Evolutionary conservation across 2,329 filamentous ascomycete genomes (phyloP).

Genomic region (Aspergillus hiratsukae): DNA sequence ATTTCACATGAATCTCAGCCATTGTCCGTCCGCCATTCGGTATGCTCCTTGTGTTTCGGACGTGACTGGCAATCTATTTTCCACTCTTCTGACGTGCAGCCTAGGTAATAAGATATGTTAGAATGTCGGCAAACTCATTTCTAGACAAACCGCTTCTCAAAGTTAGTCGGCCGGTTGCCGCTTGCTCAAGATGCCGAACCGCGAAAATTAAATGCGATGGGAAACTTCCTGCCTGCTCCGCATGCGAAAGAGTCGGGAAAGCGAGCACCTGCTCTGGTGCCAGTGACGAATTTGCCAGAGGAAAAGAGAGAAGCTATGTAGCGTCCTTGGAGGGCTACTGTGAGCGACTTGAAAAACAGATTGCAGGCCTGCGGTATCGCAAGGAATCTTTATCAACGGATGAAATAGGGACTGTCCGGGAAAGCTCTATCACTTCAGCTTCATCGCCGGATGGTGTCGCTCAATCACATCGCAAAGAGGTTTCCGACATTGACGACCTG

Average conservation of each 20-base stretch:
- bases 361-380: slow-evolving; percentile 46
- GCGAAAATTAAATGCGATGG: slow-evolving; percentile 99
- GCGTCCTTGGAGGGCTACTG: slow-evolving; percentile 88
- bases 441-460: slow-evolving; percentile 23
- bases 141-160: slow-evolving; percentile 40
- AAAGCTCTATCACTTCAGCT: slow-evolving; percentile 35
- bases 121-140: slow-evolving; percentile 33
- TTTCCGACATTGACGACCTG: slow-evolving; percentile 82
- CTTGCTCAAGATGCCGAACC: slow-evolving; percentile 76
- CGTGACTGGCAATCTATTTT: background rate
- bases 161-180: slow-evolving; percentile 73
- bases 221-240: slow-evolving; percentile 89
- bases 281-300: slow-evolving; percentile 91
- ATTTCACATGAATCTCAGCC: background rate
- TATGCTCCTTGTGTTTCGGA: background rate
- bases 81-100: background rate
- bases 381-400: slow-evolving; percentile 25
- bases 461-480: slow-evolving; percentile 57
- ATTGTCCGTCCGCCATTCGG: background rate
- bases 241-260: slow-evolving; percentile 86
- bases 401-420: slow-evolving; percentile 24
- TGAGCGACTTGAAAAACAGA: slow-evolving; percentile 77
- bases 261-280: slow-evolving; percentile 85
- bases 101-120: slow-evolving; percentile 21
- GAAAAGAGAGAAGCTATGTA: slow-evolving; percentile 95